Conservation (phyloP, 768 basidiomycete genomes). For the Termitomyces sp. region DNA sequence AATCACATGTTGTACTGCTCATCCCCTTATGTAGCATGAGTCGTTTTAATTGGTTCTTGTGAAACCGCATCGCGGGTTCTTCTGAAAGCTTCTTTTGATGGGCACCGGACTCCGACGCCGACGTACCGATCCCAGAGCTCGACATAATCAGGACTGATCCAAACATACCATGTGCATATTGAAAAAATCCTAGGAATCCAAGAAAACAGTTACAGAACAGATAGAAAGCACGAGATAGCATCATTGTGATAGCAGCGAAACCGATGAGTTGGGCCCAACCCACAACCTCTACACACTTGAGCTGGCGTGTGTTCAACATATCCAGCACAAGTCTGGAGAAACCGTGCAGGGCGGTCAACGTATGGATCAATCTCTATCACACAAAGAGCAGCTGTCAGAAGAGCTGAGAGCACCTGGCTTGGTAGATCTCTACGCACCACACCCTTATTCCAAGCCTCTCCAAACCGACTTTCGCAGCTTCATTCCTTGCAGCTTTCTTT, state of each 20-base stretch:
- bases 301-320: constrained; percentile 34
- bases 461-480: constrained; percentile 75
- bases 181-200: background rate
- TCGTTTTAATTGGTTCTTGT: background rate
- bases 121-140: too few species aligned
- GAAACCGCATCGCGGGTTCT: too few species aligned
- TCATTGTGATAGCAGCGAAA: background rate
- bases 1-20: constrained; percentile 7
- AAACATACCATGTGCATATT: background rate
- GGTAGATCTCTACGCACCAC: constrained; percentile 29
- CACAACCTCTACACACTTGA: constrained; percentile 61
- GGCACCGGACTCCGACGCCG: too few species aligned
- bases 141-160: too few species aligned
- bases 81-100: background rate
- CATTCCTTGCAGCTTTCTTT: constrained; percentile 77
- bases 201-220: background rate
- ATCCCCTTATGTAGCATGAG: background rate
- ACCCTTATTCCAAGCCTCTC: constrained; percentile 51
- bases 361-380: background rate
- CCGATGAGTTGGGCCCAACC: constrained; percentile 14
- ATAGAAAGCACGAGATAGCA: background rate
- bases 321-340: constrained; percentile 58
- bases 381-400: background rate
- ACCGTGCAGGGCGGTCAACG: constrained; percentile 30
- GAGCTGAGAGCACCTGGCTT: too few species aligned